Evolutionary conservation across 2,329 filamentous ascomycete species (phyloP).

Genomic region (Pezicula radicicola): DNA sequence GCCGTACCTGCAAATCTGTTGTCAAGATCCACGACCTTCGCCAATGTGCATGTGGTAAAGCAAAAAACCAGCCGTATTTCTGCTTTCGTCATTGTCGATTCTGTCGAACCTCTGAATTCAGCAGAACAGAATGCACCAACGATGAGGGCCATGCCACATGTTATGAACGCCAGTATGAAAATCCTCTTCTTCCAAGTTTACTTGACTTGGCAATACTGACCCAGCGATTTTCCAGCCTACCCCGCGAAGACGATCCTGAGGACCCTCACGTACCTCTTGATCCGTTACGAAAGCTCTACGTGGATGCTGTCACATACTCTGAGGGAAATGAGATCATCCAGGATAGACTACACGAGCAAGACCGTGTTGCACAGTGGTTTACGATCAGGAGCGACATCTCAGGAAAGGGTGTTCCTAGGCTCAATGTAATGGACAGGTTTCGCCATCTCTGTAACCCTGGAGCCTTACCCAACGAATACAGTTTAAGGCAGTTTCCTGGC

Average conservation of each 20-base stretch:
- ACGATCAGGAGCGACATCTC: slow-evolving; percentile 3
- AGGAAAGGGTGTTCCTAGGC: background rate
- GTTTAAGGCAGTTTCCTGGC: slow-evolving; percentile 14
- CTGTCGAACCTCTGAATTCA: slow-evolving; percentile 4
- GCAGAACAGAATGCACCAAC: background rate
- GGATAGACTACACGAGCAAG: slow-evolving; percentile 2
- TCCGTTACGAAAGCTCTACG: slow-evolving; percentile 2
- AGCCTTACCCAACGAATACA: slow-evolving; percentile 5
- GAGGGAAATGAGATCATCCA: slow-evolving; percentile 1
- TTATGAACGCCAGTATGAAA: background rate
- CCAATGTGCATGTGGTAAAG: slow-evolving; percentile 1
- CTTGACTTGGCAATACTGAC: too few relatives aligned
- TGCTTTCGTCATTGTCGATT: slow-evolving; percentile 4
- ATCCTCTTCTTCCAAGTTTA: too few relatives aligned
- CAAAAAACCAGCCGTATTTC: background rate
- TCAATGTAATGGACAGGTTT: slow-evolving; percentile 6
- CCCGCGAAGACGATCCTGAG: slow-evolving; percentile 2
- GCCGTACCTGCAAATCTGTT: background rate
- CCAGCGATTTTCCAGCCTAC: background rate
- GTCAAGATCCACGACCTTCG: slow-evolving; percentile 2
- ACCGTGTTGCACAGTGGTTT: slow-evolving; percentile 6
- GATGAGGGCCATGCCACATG: slow-evolving; percentile 1
- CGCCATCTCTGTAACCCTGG: slow-evolving; percentile 6
- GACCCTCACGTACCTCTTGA: slow-evolving; percentile 2
- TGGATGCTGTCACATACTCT: slow-evolving; percentile 6